A percentile compares a stretch with the other conserved stretches of the same genome.
Conservation (phyloP, 352 stramenopile genomes). For the Phytopythium kandeliae region DNA sequence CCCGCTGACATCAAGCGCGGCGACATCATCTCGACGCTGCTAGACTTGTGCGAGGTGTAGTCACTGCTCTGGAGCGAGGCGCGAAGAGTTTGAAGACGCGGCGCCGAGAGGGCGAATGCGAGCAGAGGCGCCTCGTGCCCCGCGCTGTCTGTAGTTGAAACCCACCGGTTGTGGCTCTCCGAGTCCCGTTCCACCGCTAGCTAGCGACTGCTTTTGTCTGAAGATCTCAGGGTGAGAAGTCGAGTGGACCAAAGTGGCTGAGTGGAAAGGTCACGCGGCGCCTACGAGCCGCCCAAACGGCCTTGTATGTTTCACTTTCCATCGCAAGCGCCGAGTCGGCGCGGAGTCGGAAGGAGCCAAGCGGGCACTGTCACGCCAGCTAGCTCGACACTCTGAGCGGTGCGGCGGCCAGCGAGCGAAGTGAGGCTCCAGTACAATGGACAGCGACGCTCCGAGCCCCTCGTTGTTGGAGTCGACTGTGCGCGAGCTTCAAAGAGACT, state of each 20-base stretch:
- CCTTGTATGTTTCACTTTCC: not conserved
- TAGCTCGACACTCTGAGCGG: too few relatives aligned
- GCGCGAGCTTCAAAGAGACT: constrained; percentile 38
- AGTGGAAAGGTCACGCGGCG: constrained; percentile 3
- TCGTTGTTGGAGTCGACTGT: constrained; percentile 12
- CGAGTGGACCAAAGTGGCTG: too few relatives aligned
- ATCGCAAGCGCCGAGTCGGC: not conserved
- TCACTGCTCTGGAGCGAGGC: not conserved
- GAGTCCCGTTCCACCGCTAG: too few relatives aligned
- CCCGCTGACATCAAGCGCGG: constrained; percentile 3
- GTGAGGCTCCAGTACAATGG: not conserved
- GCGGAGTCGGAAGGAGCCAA: too few relatives aligned
- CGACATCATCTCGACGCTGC: constrained; percentile 30
- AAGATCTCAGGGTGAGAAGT: too few relatives aligned
- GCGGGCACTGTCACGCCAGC: too few relatives aligned
- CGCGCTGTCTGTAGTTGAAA: too few relatives aligned
- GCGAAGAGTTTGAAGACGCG: too few relatives aligned
- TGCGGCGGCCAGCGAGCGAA: not conserved
- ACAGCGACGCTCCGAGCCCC: not conserved
- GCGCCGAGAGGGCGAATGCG: too few relatives aligned
- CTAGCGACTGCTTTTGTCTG: too few relatives aligned
- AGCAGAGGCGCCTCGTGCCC: too few relatives aligned
- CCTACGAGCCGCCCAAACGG: not conserved
- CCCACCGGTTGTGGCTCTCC: too few relatives aligned
- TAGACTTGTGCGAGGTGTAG: constrained; percentile 8